phyloP scores from a whole-genome alignment of 768 basidiomycete genomes.

The Hirschioporus abietinus region DNA sequence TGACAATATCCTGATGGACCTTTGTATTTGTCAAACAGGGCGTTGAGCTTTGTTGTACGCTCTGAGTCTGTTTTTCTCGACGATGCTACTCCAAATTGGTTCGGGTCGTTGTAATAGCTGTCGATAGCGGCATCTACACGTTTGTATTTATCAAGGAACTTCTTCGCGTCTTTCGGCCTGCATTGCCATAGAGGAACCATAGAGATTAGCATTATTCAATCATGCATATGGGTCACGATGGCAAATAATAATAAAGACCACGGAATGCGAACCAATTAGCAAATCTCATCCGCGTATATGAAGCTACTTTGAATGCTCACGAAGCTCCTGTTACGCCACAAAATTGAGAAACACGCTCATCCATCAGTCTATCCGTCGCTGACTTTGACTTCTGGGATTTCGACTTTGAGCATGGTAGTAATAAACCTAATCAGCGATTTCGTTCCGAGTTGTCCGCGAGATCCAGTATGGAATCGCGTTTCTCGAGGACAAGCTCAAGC shows the following conservation, averaged over 20 bases:
- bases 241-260: background rate
- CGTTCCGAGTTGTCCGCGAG: background rate
- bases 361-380: constrained; percentile 36
- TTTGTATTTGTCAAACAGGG: constrained; percentile 65
- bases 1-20: constrained; percentile 36
- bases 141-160: constrained; percentile 65
- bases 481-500: background rate
- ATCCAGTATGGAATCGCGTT: background rate
- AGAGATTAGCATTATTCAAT: no score
- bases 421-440: background rate
- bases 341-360: constrained; percentile 53
- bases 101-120: constrained; percentile 60
- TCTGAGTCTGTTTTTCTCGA: constrained; percentile 5
- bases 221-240: background rate
- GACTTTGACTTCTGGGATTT: constrained; percentile 20
- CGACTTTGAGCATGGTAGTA: constrained; percentile 17
- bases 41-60: constrained; percentile 35
- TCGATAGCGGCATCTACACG: constrained; percentile 70
- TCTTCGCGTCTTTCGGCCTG: constrained; percentile 51
- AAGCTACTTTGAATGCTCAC: constrained; percentile 39
- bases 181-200: background rate
- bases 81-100: constrained; percentile 22
- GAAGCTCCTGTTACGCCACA: constrained; percentile 62
- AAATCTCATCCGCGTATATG: background rate
- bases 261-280: constrained; percentile 15